phyloP scores from a whole-genome alignment of 148 eudicot species.

The Hydrangea macrophylla region DNA sequence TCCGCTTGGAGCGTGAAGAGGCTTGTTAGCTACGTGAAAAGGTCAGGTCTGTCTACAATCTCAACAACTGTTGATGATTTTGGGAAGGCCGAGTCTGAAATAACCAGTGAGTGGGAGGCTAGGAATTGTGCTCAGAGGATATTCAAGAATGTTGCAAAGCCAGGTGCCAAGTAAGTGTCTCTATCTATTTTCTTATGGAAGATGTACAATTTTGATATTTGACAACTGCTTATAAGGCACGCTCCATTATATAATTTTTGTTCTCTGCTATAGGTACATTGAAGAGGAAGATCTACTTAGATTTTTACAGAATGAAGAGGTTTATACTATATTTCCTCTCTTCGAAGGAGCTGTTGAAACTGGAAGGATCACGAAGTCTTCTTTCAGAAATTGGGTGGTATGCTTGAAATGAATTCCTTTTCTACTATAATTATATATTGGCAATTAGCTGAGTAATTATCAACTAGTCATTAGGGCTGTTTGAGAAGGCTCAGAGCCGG shows the following conservation, averaged over 20 bases:
- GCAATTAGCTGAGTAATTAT: too few relatives aligned
- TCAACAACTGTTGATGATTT: constrained; percentile 57
- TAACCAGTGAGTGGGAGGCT: constrained; percentile 73
- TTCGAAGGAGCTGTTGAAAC: constrained; percentile 78
- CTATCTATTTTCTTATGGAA: too few relatives aligned
- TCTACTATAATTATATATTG: not conserved
- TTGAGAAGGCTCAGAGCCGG: too few relatives aligned
- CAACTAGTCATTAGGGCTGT: too few relatives aligned
- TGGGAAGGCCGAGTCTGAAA: constrained; percentile 53
- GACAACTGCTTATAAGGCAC: not conserved
- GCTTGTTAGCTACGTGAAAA: constrained; percentile 44
- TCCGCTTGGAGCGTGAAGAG: constrained; percentile 64
- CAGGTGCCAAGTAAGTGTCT: constrained; percentile 53
- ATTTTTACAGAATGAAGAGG: constrained; percentile 53
- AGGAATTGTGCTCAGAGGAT: constrained; percentile 47
- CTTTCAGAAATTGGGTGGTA: constrained; percentile 80
- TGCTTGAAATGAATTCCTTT: not conserved
- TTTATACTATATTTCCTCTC: constrained; percentile 64
- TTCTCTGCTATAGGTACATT: constrained; percentile 42
- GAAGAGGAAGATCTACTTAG: constrained; percentile 70
- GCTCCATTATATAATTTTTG: not conserved
- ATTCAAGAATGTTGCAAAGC: constrained; percentile 58
- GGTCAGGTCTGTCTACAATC: constrained; percentile 56
- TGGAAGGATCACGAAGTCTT: constrained; percentile 61
- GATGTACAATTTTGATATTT: too few relatives aligned